A percentile compares a stretch with the other conserved stretches of the same genome.
phyloP scores from a whole-genome alignment of 75 land plant species.

The Gnetum montanum region DNA sequence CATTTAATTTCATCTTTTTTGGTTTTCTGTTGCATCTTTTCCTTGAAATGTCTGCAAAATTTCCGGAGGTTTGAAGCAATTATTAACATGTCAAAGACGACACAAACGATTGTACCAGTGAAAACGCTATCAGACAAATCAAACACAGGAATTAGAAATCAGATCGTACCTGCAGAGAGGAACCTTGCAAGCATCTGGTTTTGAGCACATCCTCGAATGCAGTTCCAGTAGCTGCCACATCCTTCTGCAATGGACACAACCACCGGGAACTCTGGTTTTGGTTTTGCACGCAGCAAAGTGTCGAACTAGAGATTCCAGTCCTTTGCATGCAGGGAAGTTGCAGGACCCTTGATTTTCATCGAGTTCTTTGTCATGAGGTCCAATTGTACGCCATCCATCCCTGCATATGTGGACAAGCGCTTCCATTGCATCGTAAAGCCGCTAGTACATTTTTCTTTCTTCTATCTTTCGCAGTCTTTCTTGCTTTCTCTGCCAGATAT shows the following conservation, averaged over 20 bases:
- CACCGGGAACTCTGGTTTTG: constrained; percentile 39
- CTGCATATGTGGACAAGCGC: constrained; percentile 77
- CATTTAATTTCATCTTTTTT: constrained; percentile 74
- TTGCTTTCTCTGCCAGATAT: constrained; percentile 51
- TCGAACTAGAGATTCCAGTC: constrained; percentile 60
- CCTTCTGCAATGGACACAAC: constrained; percentile 69
- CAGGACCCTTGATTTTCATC: constrained; percentile 36
- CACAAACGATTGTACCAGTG: too few relatives aligned
- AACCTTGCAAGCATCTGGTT: constrained; percentile 51
- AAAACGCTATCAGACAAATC: too few relatives aligned
- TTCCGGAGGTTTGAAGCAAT: too few relatives aligned
- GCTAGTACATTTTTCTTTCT: constrained; percentile 55
- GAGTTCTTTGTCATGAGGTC: constrained; percentile 53
- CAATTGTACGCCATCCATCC: constrained; percentile 76
- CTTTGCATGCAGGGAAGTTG: constrained; percentile 51
- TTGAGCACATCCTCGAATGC: constrained; percentile 59
- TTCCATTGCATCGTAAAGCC: constrained; percentile 78
- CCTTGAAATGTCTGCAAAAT: constrained; percentile 95
- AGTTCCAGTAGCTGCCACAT: constrained; percentile 83
- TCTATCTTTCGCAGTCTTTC: constrained; percentile 35
- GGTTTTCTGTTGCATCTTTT: constrained; percentile 46
- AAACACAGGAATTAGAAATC: background rate
- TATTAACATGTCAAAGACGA: too few relatives aligned
- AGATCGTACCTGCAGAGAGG: constrained; percentile 57
- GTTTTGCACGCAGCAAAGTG: constrained; percentile 70